A percentile compares a stretch with the other conserved stretches of the same genome.
Conservation (phyloP, 1,139 yeast genomes). For the Saccharomyces hybrid region DNA sequence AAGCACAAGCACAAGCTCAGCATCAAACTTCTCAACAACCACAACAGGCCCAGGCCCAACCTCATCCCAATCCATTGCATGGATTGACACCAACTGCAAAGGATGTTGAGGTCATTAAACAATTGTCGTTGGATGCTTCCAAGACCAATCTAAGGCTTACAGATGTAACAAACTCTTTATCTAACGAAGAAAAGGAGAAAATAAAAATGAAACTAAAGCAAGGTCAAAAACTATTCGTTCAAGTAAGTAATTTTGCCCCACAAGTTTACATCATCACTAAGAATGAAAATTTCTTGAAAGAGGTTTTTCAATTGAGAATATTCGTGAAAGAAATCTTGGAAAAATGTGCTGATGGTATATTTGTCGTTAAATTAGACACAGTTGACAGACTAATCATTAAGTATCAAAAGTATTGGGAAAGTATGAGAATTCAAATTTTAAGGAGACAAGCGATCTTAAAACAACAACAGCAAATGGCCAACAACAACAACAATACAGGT, state of each 20-base stretch:
- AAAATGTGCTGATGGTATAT: constrained; percentile 49
- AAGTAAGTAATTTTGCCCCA: constrained; percentile 64
- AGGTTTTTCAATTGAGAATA: constrained; percentile 64
- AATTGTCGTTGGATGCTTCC: constrained; percentile 56
- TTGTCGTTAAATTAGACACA: constrained; percentile 58
- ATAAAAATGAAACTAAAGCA: constrained; percentile 49
- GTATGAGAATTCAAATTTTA: constrained; percentile 46
- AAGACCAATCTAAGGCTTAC: constrained; percentile 53
- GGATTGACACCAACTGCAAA: constrained; percentile 27
- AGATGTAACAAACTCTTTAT: constrained; percentile 50
- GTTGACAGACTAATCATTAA: constrained; percentile 60
- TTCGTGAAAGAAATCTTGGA: constrained; percentile 69
- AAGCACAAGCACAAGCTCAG: constrained; percentile 6
- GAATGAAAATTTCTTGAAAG: constrained; percentile 60
- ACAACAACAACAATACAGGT: constrained; percentile 16
- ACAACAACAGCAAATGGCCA: constrained; percentile 7
- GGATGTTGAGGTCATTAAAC: constrained; percentile 45
- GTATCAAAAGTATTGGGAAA: constrained; percentile 60
- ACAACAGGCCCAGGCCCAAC: constrained; percentile 16
- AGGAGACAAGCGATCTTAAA: constrained; percentile 23
- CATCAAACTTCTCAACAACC: constrained; percentile 10
- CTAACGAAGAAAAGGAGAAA: constrained; percentile 51
- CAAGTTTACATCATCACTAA: constrained; percentile 63
- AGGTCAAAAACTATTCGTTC: constrained; percentile 52
- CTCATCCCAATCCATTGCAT: constrained; percentile 14